phyloP scores from a whole-genome alignment of 352 stramenopile species.

The Chloridella minuta region DNA sequence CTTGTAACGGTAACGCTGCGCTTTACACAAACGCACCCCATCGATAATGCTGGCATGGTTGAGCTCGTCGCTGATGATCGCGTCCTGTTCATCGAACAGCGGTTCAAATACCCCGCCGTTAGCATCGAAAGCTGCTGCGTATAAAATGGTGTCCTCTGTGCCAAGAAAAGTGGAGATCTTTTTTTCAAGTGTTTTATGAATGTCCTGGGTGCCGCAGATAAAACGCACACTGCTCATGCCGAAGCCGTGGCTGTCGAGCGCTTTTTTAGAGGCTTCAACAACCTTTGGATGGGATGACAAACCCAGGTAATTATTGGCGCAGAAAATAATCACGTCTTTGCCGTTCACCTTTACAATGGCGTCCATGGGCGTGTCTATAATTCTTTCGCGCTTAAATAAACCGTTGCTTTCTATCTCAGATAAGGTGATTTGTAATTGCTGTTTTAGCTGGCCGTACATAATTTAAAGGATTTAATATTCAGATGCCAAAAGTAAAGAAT shows the following conservation, averaged over 20 bases:
- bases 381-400: slow-evolving; percentile 31
- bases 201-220: slow-evolving; percentile 59
- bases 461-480: too few relatives aligned
- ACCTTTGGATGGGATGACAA: slow-evolving; percentile 47
- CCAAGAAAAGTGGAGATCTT: slow-evolving; percentile 58
- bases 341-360: neutral
- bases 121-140: slow-evolving; percentile 60
- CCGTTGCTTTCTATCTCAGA: neutral
- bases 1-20: slow-evolving; percentile 53
- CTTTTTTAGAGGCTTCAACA: slow-evolving; percentile 35
- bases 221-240: slow-evolving; percentile 56
- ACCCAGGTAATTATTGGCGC: slow-evolving; percentile 62
- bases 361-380: slow-evolving; percentile 35
- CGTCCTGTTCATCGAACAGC: slow-evolving; percentile 44
- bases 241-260: slow-evolving; percentile 47
- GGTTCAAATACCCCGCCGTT: slow-evolving; percentile 59
- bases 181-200: slow-evolving; percentile 54
- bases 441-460: neutral
- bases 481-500: too few relatives aligned
- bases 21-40: slow-evolving; percentile 59
- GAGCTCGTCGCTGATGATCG: slow-evolving; percentile 57
- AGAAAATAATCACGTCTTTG: slow-evolving; percentile 54
- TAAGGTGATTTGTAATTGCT: neutral
- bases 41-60: slow-evolving; percentile 68
- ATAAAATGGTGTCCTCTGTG: slow-evolving; percentile 63